Evolutionary conservation across 768 basidiomycete species (phyloP).

Genomic region (Tubosaeta sp.): DNA sequence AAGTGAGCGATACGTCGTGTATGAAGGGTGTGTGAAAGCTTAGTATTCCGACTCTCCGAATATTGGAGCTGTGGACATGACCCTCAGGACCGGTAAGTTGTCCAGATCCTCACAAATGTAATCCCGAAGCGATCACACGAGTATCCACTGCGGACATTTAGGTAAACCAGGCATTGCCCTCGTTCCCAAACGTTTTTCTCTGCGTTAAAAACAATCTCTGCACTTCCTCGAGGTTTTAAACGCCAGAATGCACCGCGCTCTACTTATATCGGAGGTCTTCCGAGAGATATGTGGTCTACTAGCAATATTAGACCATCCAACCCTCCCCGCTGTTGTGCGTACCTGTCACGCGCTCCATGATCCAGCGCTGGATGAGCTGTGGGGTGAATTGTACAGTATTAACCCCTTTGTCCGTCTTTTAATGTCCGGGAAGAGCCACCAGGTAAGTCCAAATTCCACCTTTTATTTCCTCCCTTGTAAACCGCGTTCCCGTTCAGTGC

Average conservation of each 20-base stretch:
- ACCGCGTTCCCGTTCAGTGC: background rate
- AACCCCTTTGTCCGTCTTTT: slow-evolving; percentile 21
- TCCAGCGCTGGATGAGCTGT: slow-evolving; percentile 24
- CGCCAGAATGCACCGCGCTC: slow-evolving; percentile 19
- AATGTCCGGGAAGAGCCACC: background rate
- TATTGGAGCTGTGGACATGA: too few species aligned
- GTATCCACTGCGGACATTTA: slow-evolving; percentile 1
- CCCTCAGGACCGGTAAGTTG: background rate
- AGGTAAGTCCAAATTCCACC: slow-evolving; percentile 7
- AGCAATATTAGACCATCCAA: slow-evolving; percentile 2
- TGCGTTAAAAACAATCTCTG: background rate
- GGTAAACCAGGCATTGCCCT: slow-evolving; percentile 10
- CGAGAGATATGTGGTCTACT: slow-evolving; percentile 14
- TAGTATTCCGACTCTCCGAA: too few species aligned
- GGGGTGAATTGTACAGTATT: slow-evolving; percentile 20
- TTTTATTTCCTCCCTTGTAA: background rate
- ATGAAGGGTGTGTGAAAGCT: background rate
- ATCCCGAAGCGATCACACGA: slow-evolving; percentile 6
- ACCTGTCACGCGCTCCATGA: slow-evolving; percentile 22
- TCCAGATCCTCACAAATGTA: background rate
- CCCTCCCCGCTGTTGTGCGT: slow-evolving; percentile 20
- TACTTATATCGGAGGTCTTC: slow-evolving; percentile 20
- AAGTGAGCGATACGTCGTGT: background rate
- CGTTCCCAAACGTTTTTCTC: background rate
- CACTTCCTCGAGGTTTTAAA: background rate